A percentile compares a stretch with the other conserved stretches of the same genome.
phyloP scores from a whole-genome alignment of 768 basidiomycete species.

The Mycena polygramma region DNA sequence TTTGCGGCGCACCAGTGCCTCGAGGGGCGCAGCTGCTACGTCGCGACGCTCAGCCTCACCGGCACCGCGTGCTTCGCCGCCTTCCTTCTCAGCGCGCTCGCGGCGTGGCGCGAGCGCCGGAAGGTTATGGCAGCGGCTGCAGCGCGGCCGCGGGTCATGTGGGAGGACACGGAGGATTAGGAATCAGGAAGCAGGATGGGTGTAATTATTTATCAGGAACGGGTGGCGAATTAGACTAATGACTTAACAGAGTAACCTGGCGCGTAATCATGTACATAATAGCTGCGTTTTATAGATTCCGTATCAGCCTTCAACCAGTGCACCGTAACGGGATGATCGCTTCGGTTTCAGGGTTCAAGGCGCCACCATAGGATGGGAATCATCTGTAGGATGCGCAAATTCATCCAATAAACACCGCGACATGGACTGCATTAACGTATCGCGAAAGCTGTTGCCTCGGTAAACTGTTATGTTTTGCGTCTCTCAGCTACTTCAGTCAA shows the following conservation, averaged over 20 bases:
- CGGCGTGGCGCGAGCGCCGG: conserved; percentile 51
- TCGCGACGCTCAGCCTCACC: conserved; percentile 50
- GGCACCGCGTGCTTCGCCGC: conserved; percentile 51
- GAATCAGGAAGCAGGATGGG: neutral
- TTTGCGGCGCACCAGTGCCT: conserved; percentile 57
- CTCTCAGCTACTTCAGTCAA: too few species aligned
- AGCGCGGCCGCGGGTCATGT: conserved; percentile 38
- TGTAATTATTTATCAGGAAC: neutral
- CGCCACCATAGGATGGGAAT: too few species aligned
- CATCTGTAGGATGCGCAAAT: too few species aligned
- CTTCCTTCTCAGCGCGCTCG: conserved; percentile 52
- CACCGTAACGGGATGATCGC: too few species aligned
- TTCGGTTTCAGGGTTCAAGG: too few species aligned
- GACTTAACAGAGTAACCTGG: neutral
- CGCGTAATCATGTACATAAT: too few species aligned
- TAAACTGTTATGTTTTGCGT: too few species aligned
- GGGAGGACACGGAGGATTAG: conserved; percentile 39
- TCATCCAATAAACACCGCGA: too few species aligned
- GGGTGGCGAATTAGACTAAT: conserved; percentile 5
- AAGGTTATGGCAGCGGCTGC: conserved; percentile 48
- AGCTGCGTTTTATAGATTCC: too few species aligned
- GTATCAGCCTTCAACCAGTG: too few species aligned
- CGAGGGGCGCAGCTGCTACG: conserved; percentile 50
- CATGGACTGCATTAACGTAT: too few species aligned
- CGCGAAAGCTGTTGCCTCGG: too few species aligned